Percentiles rank a stretch among this genome's conserved stretches.
Conservation (phyloP, 108 stramenopile genomes). For the Stephanodiscus triporus region DNA sequence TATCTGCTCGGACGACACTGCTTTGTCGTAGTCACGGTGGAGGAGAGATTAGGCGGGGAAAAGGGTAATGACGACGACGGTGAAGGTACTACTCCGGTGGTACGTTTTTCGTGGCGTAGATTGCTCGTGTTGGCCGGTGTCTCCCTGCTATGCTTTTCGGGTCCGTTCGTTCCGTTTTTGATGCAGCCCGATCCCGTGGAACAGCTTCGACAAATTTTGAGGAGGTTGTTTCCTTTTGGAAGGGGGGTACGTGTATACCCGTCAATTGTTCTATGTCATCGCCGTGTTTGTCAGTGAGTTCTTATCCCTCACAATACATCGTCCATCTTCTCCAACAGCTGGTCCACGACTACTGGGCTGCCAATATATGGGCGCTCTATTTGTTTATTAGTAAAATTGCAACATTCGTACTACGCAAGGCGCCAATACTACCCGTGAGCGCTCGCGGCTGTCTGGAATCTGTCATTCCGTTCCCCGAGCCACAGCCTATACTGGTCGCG, state of each 20-base stretch:
- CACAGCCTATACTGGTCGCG: constrained; percentile 63
- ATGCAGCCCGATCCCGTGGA: constrained; percentile 24
- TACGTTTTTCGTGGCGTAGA: constrained; percentile 46
- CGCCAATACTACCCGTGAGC: constrained; percentile 6
- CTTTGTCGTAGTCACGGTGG: constrained; percentile 24
- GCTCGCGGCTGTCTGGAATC: constrained; percentile 28
- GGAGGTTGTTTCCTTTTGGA: constrained; percentile 94
- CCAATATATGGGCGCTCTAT: constrained; percentile 96
- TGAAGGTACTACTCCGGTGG: constrained; percentile 1
- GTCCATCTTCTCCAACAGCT: constrained; percentile 32
- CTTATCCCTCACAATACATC: background rate
- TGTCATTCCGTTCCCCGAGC: constrained; percentile 60
- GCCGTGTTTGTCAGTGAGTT: background rate
- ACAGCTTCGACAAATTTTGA: constrained; percentile 71
- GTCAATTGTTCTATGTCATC: background rate
- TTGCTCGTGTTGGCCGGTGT: constrained; percentile 63
- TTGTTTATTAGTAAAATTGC: constrained; percentile 57
- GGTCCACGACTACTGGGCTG: constrained; percentile 98
- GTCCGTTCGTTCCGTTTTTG: constrained; percentile 76
- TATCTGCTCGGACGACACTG: constrained; percentile 84
- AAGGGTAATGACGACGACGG: background rate
- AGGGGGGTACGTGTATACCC: constrained; percentile 69
- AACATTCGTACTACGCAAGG: constrained; percentile 26
- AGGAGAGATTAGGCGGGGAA: background rate
- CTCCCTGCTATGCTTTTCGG: constrained; percentile 58